Evolutionary conservation across 108 stramenopile genomes (phyloP).

Genomic region (Nitzschia sp.): DNA sequence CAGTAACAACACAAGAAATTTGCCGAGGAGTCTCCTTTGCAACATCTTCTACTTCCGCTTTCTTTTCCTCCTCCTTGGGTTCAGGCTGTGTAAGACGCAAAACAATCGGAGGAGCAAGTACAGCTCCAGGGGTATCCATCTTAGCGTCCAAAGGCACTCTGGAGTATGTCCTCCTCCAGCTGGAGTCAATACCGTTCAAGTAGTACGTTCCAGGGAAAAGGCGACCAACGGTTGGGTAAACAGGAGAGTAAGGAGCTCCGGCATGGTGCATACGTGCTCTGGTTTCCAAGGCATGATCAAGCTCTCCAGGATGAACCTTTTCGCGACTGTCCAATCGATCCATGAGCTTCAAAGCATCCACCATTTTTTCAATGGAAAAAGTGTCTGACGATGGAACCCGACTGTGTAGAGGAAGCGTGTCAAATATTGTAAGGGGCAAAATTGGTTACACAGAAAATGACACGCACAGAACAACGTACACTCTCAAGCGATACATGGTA

Average conservation of each 20-base stretch:
- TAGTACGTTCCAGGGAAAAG: slow-evolving; percentile 93
- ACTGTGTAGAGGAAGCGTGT: not conserved
- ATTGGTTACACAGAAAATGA: no score
- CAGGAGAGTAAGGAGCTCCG: slow-evolving; percentile 78
- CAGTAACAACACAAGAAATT: slow-evolving; percentile 89
- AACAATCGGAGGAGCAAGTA: slow-evolving; percentile 80
- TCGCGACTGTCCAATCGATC: slow-evolving; percentile 79
- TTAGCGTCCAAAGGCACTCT: slow-evolving; percentile 71
- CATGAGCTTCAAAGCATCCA: slow-evolving; percentile 57
- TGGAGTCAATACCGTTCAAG: slow-evolving; percentile 81
- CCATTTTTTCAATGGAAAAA: slow-evolving; percentile 88
- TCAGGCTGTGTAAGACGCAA: slow-evolving; percentile 54
- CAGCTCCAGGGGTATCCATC: slow-evolving; percentile 48
- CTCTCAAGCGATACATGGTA: slow-evolving; percentile 87
- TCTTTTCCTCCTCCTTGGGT: slow-evolving; percentile 40
- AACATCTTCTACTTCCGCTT: slow-evolving; percentile 37
- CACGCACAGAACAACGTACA: slow-evolving; percentile 44
- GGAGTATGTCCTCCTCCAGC: slow-evolving; percentile 76
- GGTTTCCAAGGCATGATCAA: slow-evolving; percentile 89
- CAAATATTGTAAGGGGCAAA: no score
- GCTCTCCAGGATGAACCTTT: slow-evolving; percentile 82
- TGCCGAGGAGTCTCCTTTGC: slow-evolving; percentile 55
- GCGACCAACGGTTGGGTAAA: slow-evolving; percentile 79
- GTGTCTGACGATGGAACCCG: slow-evolving; percentile 30
- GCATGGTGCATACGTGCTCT: slow-evolving; percentile 84